Conservation (phyloP, 139 green algal species). For the Tetradesmus lagerheimii region DNA sequence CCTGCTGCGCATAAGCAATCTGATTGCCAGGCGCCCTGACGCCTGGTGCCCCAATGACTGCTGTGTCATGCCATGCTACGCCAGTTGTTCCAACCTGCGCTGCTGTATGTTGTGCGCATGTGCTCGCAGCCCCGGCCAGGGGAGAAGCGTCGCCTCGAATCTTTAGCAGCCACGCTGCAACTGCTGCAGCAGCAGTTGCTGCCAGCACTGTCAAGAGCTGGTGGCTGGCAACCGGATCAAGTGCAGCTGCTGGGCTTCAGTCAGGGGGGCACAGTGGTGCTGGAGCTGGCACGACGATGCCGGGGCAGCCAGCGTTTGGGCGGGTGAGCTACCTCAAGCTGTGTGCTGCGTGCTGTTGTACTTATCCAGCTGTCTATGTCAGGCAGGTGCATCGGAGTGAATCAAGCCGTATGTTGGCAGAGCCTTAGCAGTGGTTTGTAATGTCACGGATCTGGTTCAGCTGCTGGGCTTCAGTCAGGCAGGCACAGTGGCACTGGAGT, state of each 20-base stretch:
- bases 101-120: no score
- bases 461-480: conserved; percentile 61
- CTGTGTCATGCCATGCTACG: no score
- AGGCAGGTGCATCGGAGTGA: no score
- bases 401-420: no score
- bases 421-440: no score
- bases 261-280: conserved; percentile 54
- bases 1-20: no score
- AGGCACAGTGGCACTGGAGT: conserved; percentile 52
- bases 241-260: conserved; percentile 59
- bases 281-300: conserved; percentile 44
- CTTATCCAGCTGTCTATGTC: no score
- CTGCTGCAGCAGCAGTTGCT: conserved; percentile 40
- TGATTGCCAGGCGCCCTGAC: no score
- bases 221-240: background rate
- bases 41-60: no score
- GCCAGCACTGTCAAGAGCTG: background rate
- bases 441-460: background rate
- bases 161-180: conserved; percentile 39
- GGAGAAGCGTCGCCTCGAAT: conserved; percentile 45
- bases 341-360: background rate
- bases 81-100: no score
- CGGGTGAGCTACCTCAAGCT: conserved; percentile 35
- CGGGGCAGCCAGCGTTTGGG: background rate
- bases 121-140: conserved; percentile 44